These are phyloP conservation scores for Saprolegnia parasitica DNA, from an alignment of 352 stramenopile species.

Conservation along the genomic window DNA sequence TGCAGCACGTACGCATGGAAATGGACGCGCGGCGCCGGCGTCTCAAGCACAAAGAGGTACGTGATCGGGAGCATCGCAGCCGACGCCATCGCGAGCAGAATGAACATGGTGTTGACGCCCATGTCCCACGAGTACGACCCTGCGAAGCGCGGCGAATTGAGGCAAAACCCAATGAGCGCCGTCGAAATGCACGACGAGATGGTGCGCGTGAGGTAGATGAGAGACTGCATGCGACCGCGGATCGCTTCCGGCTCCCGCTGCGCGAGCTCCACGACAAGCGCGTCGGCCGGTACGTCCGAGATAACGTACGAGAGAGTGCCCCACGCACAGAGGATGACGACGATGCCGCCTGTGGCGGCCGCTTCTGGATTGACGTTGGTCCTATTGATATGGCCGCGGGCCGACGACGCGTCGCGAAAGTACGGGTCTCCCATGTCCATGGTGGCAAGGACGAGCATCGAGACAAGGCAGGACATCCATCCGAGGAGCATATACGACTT, in stretches of 20 bases:
- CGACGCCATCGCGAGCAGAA: conserved; percentile 35
- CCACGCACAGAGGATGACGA: conserved; percentile 45
- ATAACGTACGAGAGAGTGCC: conserved; percentile 61
- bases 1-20: neutral
- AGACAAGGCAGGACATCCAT: conserved; percentile 39
- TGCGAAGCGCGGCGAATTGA: conserved; percentile 49
- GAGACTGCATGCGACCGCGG: conserved; percentile 52
- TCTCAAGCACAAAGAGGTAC: neutral
- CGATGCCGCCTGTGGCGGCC: conserved; percentile 36
- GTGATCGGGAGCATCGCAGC: conserved; percentile 10
- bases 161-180: conserved; percentile 37
- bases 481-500: conserved; percentile 81
- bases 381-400: conserved; percentile 31
- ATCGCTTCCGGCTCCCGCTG: conserved; percentile 63
- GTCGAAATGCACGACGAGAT: conserved; percentile 36
- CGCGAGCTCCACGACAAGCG: conserved; percentile 62
- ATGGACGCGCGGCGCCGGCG: neutral
- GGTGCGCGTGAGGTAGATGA: conserved; percentile 55
- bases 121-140: conserved; percentile 38
- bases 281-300: conserved; percentile 57
- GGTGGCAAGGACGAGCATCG: conserved; percentile 38
- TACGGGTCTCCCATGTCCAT: conserved; percentile 40
- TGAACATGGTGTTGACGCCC: conserved; percentile 5
- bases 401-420: conserved; percentile 27
- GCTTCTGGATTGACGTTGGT: conserved; percentile 37